Percentiles rank a stretch among this genome's conserved stretches.
These are phyloP conservation scores for Lecanicillium sp. DNA, from an alignment of 2,329 filamentous ascomycete species.

Conservation along the genomic window DNA sequence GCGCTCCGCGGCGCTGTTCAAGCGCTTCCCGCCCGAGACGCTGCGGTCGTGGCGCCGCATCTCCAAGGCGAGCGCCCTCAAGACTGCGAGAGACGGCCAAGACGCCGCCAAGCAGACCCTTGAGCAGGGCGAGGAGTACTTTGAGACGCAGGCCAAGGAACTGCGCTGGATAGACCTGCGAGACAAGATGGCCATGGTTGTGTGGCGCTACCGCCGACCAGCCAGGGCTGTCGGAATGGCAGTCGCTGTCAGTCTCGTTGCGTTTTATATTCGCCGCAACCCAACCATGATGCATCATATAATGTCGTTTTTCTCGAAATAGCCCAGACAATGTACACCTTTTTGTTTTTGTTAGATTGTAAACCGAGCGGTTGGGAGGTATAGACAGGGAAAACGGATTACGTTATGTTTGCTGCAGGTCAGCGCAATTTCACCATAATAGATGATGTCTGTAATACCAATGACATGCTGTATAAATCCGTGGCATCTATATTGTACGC, in stretches of 20 bases:
- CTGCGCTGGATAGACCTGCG: constrained; percentile 55
- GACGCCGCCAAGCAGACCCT: constrained; percentile 48
- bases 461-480: background rate
- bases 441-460: too few relatives aligned
- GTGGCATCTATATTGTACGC: too few relatives aligned
- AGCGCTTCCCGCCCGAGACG: constrained; percentile 60
- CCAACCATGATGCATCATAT: constrained; percentile 21
- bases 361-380: too few relatives aligned
- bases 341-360: too few relatives aligned
- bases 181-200: constrained; percentile 20
- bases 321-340: too few relatives aligned
- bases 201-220: constrained; percentile 61
- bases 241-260: constrained; percentile 58
- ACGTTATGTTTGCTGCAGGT: too few relatives aligned
- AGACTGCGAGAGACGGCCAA: constrained; percentile 59
- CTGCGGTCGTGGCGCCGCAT: constrained; percentile 67
- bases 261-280: constrained; percentile 56
- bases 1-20: constrained; percentile 56
- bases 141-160: constrained; percentile 64
- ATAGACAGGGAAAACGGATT: too few relatives aligned
- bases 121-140: constrained; percentile 58
- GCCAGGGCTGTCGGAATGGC: constrained; percentile 55
- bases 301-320: constrained; percentile 17
- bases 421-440: background rate
- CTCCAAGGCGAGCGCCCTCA: constrained; percentile 71